phyloP scores from a whole-genome alignment of 441 rosid species.

The Populus hybrid region DNA sequence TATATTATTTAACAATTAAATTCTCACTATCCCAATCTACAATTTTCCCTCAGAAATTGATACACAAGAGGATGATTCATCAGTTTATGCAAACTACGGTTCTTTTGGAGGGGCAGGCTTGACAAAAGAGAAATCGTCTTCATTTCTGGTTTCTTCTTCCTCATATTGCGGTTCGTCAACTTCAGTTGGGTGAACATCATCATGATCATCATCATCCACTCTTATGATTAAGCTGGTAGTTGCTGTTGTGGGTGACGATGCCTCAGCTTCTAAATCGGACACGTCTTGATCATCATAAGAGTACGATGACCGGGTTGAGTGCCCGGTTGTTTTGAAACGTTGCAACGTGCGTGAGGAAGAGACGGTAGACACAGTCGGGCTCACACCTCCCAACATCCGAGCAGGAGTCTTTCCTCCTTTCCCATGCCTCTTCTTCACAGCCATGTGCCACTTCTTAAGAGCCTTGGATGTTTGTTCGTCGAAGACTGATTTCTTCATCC shows the following conservation, averaged over 20 bases:
- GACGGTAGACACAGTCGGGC: constrained; percentile 35
- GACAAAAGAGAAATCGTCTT: constrained; percentile 45
- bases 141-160: constrained; percentile 23
- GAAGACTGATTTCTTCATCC: constrained; percentile 81
- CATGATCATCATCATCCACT: constrained; percentile 21
- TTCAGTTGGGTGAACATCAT: constrained; percentile 29
- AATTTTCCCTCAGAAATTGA: neutral
- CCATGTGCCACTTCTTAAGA: constrained; percentile 82
- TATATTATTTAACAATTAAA: too few species aligned
- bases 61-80: neutral
- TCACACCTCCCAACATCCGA: constrained; percentile 43
- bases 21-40: neutral
- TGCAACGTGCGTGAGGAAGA: constrained; percentile 41
- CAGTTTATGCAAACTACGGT: constrained; percentile 7
- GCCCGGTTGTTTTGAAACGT: constrained; percentile 78
- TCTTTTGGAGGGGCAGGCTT: constrained; percentile 27
- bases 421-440: constrained; percentile 54
- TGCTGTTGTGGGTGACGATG: constrained; percentile 43
- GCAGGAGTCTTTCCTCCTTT: constrained; percentile 49
- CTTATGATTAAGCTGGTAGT: constrained; percentile 29
- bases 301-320: constrained; percentile 40
- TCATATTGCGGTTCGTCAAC: constrained; percentile 20
- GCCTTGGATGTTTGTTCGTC: constrained; percentile 93
- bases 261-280: constrained; percentile 63
- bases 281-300: constrained; percentile 47